Percentiles rank a stretch among this genome's conserved stretches.
Evolutionary conservation across 2,329 filamentous ascomycete genomes (phyloP).

Genomic region (Ophiobolus disseminans): DNA sequence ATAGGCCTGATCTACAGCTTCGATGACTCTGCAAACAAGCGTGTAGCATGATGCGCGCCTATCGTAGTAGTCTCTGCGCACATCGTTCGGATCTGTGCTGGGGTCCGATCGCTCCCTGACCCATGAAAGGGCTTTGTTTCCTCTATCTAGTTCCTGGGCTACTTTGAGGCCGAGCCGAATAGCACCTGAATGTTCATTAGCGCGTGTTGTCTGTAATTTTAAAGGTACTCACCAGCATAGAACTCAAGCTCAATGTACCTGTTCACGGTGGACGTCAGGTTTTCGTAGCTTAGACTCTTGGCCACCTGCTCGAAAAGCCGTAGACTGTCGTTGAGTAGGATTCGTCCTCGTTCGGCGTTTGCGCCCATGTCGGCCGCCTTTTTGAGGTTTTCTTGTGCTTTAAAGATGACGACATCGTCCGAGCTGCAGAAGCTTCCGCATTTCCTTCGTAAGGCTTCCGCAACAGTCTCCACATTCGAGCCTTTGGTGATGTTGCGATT

Average conservation of each 20-base stretch:
- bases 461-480: slow-evolving; percentile 95
- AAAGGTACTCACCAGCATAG: slow-evolving; percentile 69
- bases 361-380: slow-evolving; percentile 79
- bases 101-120: slow-evolving; percentile 79
- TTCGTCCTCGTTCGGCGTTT: slow-evolving; percentile 77
- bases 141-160: slow-evolving; percentile 83
- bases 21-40: slow-evolving; percentile 82
- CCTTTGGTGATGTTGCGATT: slow-evolving; percentile 97
- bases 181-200: slow-evolving; percentile 60
- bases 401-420: slow-evolving; percentile 97
- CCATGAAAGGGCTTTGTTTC: slow-evolving; percentile 85
- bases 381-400: slow-evolving; percentile 93
- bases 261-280: slow-evolving; percentile 77
- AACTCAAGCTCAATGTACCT: slow-evolving; percentile 86
- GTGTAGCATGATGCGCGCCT: slow-evolving; percentile 81
- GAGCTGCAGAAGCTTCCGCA: slow-evolving; percentile 98
- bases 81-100: slow-evolving; percentile 73
- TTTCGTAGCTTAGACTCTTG: slow-evolving; percentile 78
- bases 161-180: slow-evolving; percentile 86
- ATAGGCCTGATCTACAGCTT: slow-evolving; percentile 75
- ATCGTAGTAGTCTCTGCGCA: slow-evolving; percentile 71
- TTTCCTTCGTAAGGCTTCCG: slow-evolving; percentile 87
- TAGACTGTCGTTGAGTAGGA: slow-evolving; percentile 86
- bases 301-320: slow-evolving; percentile 89
- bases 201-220: not conserved